Evolutionary conservation across 1,284 basidiomycete species (phyloP), one percentile per base, ranked within the genome.

Genomic region (Rhodotorula glutinis): DNA sequence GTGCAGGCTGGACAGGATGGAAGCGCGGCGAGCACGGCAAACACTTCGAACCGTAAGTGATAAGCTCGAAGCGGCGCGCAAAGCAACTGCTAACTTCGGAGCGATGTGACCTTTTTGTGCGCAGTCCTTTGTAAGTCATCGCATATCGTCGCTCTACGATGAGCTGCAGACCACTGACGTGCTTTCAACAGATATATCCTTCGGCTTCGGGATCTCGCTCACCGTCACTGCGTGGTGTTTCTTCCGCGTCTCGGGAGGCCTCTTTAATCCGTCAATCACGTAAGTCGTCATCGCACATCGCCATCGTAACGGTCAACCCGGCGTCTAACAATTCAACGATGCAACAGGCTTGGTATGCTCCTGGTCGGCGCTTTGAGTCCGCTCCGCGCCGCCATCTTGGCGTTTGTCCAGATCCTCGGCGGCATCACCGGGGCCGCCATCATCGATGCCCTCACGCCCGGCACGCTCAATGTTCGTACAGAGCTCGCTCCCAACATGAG

Each of bases 191-290:
- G 65, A 64, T 52, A 68, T 68, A 46, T 49, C 66, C 11, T 46
- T 64, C n/a, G 57, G 27, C 5, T 68, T 68, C 41, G 88, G 88
- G 3, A 77, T 90, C 58, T 85, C 84, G 60, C 81, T 90, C 43
- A 81, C 88, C 56, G 83, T 87, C 43, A 85, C 84, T 4, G 86
- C 85, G 10, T 89, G 87, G 85, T 78, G 9, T 79, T 80, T 72
- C 76, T 7, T 68, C 78, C 44, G 46, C 11, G 38, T 59, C 38
- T 27, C 33, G 11, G 57, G 57, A 17, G 38, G 55, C 3, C 55
- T 85, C 51, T 89, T 89, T 80, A 89, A 89, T 75, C 88, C 88
- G 0, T 82, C 86, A 66, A 83, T 90, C 65, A 27, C 49, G 49
- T 51, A 14, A 23, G 49, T 54, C 1, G 55, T 65, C 23, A 44